phyloP scores from a whole-genome alignment of 345 rosid species.

The Eucalyptus erythrocorys region DNA sequence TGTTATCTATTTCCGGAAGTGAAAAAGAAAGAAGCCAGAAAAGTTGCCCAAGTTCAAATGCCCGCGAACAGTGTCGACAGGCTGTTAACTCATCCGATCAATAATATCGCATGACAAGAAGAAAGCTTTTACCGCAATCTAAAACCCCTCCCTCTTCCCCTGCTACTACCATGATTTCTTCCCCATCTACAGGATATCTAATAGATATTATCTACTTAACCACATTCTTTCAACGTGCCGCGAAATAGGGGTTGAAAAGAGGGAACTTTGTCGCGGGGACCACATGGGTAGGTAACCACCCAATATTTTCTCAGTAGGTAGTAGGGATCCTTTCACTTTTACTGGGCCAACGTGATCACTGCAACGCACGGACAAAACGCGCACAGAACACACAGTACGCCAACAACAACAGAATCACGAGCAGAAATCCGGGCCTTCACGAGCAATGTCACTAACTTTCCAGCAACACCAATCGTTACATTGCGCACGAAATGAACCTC shows the following conservation, averaged over 20 bases:
- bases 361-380: neutral
- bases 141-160: neutral
- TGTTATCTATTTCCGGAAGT: neutral
- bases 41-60: neutral
- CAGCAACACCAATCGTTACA: neutral
- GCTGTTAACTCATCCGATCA: neutral
- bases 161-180: neutral
- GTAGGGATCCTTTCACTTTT: no score
- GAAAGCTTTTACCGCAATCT: neutral
- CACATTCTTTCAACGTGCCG: neutral
- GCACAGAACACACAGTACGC: neutral
- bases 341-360: neutral
- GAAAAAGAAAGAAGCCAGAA: neutral
- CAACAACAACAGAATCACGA: neutral
- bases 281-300: neutral
- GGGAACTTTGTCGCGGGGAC: neutral
- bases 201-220: neutral
- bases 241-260: neutral
- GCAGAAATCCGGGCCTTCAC: neutral
- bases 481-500: neutral
- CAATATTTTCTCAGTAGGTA: no score
- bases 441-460: neutral
- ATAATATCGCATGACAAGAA: neutral
- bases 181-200: neutral
- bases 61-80: neutral